A percentile compares a stretch with the other conserved stretches of the same genome.
These are phyloP conservation scores for Ophiosphaerella narmari DNA, from an alignment of 2,329 filamentous ascomycete species.

Conservation along the genomic window DNA sequence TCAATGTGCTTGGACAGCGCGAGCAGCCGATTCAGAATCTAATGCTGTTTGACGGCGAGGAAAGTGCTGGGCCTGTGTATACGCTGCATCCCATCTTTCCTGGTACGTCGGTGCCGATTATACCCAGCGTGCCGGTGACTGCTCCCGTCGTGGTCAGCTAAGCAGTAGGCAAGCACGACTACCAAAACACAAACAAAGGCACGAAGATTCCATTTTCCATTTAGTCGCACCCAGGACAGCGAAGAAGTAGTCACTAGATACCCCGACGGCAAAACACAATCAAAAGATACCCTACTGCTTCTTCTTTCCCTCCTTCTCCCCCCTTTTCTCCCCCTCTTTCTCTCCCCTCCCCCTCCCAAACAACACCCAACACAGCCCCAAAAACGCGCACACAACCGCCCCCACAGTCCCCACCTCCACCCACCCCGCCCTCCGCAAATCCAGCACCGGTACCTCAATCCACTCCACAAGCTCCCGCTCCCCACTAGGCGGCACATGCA, in stretches of 20 bases:
- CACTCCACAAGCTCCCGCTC: conserved; percentile 29
- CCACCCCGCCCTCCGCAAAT: conserved; percentile 39
- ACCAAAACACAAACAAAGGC: neutral
- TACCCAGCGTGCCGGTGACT: conserved; percentile 27
- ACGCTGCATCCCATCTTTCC: conserved; percentile 72
- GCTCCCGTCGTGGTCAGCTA: conserved; percentile 23
- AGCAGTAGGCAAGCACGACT: neutral
- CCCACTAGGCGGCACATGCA: conserved; percentile 61
- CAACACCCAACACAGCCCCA: conserved; percentile 52
- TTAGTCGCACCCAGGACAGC: too few relatives aligned
- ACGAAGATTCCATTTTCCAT: too few relatives aligned
- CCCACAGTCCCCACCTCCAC: conserved; percentile 52
- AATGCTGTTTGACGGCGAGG: conserved; percentile 85
- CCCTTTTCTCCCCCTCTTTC: conserved; percentile 8
- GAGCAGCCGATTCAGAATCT: conserved; percentile 97
- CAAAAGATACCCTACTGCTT: conserved; percentile 17
- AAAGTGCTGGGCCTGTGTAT: conserved; percentile 78
- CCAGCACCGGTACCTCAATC: conserved; percentile 51
- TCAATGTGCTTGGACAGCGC: conserved; percentile 87
- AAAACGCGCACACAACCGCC: conserved; percentile 50
- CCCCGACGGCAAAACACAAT: conserved; percentile 2
- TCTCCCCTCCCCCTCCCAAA: conserved; percentile 20
- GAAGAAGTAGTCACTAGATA: conserved; percentile 3
- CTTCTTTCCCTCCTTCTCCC: conserved; percentile 22
- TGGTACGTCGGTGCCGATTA: conserved; percentile 28